These are phyloP conservation scores for Dioscorea zingiberensis DNA, from an alignment of 106 monocot genomes.

Conservation along the genomic window DNA sequence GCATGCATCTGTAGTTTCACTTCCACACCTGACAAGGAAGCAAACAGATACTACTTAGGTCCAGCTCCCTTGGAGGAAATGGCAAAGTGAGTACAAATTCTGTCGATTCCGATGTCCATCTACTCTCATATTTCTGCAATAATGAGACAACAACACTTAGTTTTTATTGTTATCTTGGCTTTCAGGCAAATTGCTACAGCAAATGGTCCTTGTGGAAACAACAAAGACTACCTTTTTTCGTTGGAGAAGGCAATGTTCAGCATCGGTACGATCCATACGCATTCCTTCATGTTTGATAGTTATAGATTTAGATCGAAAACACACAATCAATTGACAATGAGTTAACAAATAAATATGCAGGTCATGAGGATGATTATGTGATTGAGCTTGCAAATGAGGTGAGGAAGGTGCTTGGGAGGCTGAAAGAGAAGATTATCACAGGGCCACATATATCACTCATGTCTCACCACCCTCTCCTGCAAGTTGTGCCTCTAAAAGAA, in stretches of 20 bases:
- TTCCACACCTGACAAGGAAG: slow-evolving; percentile 53
- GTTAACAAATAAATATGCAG: slow-evolving; percentile 21
- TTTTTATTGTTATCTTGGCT: too few species aligned
- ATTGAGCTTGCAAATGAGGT: slow-evolving; percentile 80
- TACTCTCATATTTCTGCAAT: too few species aligned
- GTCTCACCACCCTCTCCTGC: slow-evolving; percentile 4
- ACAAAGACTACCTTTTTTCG: slow-evolving; percentile 80
- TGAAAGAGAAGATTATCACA: slow-evolving; percentile 43
- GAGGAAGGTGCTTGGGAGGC: slow-evolving; percentile 59
- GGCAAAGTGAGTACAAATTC: slow-evolving; percentile 51
- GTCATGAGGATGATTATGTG: slow-evolving; percentile 80
- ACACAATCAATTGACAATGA: background rate
- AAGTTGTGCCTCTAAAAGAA: background rate
- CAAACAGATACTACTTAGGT: slow-evolving; percentile 78
- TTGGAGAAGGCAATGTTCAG: slow-evolving; percentile 66
- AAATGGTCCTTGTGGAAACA: slow-evolving; percentile 85
- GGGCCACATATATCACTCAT: slow-evolving; percentile 20
- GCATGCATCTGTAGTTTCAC: slow-evolving; percentile 35
- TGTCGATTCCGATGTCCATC: too few species aligned
- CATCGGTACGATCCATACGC: slow-evolving; percentile 39
- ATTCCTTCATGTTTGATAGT: background rate
- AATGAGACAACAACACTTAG: too few species aligned
- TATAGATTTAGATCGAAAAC: background rate
- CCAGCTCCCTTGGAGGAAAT: slow-evolving; percentile 85
- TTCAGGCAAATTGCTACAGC: slow-evolving; percentile 90